Evolutionary conservation across 352 stramenopile species (phyloP).

Genomic region (Globisporangium heterothallicum): DNA sequence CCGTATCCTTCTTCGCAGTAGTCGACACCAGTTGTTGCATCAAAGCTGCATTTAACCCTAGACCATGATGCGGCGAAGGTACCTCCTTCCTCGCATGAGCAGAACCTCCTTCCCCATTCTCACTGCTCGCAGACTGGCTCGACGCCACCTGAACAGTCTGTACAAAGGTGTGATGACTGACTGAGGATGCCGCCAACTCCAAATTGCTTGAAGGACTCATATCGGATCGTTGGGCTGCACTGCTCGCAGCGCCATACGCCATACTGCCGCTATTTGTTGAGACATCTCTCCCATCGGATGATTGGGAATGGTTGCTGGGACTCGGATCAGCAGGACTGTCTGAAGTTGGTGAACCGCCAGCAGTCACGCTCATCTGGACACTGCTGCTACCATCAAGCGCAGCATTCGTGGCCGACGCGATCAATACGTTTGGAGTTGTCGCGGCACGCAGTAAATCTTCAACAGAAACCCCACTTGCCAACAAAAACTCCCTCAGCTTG

Average conservation of each 20-base stretch:
- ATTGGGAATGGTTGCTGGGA: not conserved
- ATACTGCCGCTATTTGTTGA: not conserved
- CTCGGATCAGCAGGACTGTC: not conserved
- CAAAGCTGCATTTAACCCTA: not conserved
- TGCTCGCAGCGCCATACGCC: not conserved
- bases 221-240: not conserved
- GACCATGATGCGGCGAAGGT: not conserved
- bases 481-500: constrained; percentile 56
- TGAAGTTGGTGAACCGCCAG: not conserved
- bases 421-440: constrained; percentile 38
- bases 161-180: not conserved
- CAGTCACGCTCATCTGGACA: not conserved
- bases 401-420: constrained; percentile 10
- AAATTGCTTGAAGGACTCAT: not conserved
- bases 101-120: not conserved
- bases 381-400: not conserved
- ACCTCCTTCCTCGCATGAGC: not conserved
- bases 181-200: not conserved
- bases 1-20: not conserved
- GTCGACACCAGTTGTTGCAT: not conserved
- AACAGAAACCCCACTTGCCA: constrained; percentile 54
- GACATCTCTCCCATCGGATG: too few relatives aligned
- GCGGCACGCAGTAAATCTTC: constrained; percentile 67
- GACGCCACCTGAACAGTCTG: not conserved
- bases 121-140: not conserved